Base-by-base conservation (phyloP, 495 filamentous ascomycete species). In the Tetracladium marchalianum region DNA sequence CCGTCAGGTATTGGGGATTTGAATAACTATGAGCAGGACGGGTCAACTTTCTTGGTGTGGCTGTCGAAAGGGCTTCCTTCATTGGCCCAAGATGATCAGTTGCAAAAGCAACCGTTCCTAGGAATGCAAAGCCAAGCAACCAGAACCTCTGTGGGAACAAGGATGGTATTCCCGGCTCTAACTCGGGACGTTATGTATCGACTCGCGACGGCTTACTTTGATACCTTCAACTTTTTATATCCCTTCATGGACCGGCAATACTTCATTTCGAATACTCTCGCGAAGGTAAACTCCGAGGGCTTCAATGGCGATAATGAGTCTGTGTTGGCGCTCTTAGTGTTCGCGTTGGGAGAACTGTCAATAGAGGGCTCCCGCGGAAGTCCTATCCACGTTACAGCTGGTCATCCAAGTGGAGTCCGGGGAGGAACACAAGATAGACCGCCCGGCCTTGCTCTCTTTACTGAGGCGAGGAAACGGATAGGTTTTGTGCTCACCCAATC, bases 361-460 rank as follows among this genome's bases (percentile, higher is more conserved):
- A 56, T 75, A 22, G 70, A 68, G 22, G 73, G 66, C 4, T 58
- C 62, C 12, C 64, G 65, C 9, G 72, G 69, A 1, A 51, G 53
- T 10, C 71, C 72, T 3, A 50, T 79, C 39, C 58, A 62, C 15
- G 48, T 58, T 1, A 48, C 65, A 18, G 63, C 69, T 31, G 71
- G 72, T 18, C 63, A 66, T 5, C 56, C 63, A 5, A 77, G 73
- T 49, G 75, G 76, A 4, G 54, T 79, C 8, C 70, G 70, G 38
- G 75, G 76, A 11, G 73, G 73, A 1, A 58, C 67, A 7, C 42
- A 50, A 4, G 61, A 66, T 10, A 55, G 57, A 11, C 76, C 77
- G n/a, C 77, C 77, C 0, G 77, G 77, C 4, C 53, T 81, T 5
- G 62, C 63, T 2, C 59, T 78, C 17, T 81, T 80, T 55, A 80